phyloP scores from a whole-genome alignment of 2,329 filamentous ascomycete species.

The Sporothrix sp. region DNA sequence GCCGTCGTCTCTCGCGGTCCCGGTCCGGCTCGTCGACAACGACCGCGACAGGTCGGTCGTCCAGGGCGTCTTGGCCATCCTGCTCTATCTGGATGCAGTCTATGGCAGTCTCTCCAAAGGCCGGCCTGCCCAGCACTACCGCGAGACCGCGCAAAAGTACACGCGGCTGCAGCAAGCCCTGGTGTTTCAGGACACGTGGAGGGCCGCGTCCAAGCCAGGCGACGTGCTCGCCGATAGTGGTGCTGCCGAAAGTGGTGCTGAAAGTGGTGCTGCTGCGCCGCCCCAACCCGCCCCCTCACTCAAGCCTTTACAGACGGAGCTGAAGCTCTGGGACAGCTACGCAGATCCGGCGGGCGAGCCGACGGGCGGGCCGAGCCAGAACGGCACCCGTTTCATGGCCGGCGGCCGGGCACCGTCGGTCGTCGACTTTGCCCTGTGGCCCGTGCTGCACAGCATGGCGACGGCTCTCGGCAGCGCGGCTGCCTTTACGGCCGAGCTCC shows the following conservation, averaged over 20 bases:
- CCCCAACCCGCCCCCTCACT: constrained; percentile 1
- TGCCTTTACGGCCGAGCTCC: constrained; percentile 20
- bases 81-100: constrained; percentile 51
- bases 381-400: too few species aligned
- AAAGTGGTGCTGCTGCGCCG: too few species aligned
- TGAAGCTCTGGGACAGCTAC: constrained; percentile 34
- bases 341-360: too few species aligned
- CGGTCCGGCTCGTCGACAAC: constrained; percentile 46
- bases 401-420: constrained; percentile 31
- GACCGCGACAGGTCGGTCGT: constrained; percentile 38
- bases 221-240: background rate
- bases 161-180: constrained; percentile 35
- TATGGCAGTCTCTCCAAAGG: constrained; percentile 30
- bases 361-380: too few species aligned
- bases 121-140: constrained; percentile 12
- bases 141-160: constrained; percentile 28
- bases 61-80: constrained; percentile 41
- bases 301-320: constrained; percentile 24
- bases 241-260: too few species aligned
- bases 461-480: constrained; percentile 23
- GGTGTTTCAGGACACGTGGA: constrained; percentile 30
- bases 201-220: constrained; percentile 5
- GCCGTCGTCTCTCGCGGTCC: constrained; percentile 10
- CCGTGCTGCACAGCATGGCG: constrained; percentile 40
- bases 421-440: constrained; percentile 49